A percentile compares a stretch with the other conserved stretches of the same genome.
Conservation (phyloP, 1,284 basidiomycete genomes). For the Cystobasidiaceae sp. region DNA sequence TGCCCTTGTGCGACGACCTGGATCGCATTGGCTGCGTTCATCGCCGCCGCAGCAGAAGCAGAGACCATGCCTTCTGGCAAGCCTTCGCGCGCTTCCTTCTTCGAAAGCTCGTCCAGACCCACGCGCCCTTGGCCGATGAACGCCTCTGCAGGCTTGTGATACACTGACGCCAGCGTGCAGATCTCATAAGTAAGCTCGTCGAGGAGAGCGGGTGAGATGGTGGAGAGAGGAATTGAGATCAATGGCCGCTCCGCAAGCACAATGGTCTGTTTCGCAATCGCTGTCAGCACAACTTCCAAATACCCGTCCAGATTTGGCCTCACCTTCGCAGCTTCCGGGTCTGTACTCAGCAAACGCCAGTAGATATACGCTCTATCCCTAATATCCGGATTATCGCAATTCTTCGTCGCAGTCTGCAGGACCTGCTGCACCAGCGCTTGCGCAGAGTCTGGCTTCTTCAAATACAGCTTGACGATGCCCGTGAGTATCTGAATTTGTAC, state of each 20-base stretch:
- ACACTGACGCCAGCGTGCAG: constrained; percentile 81
- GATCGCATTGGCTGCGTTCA: constrained; percentile 70
- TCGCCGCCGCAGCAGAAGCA: constrained; percentile 47
- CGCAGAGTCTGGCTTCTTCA: constrained; percentile 86
- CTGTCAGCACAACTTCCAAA: too few species aligned
- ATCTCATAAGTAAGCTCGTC: constrained; percentile 89
- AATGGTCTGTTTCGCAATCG: constrained; percentile 79
- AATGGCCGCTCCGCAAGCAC: constrained; percentile 86
- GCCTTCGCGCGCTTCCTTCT: constrained; percentile 11
- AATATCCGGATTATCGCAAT: constrained; percentile 96
- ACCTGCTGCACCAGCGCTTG: constrained; percentile 85
- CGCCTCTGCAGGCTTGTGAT: constrained; percentile 77
- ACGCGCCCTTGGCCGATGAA: constrained; percentile 48
- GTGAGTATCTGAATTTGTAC: constrained; percentile 94
- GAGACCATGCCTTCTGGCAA: constrained; percentile 9
- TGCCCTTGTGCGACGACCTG: constrained; percentile 84
- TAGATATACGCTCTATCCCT: constrained; percentile 94
- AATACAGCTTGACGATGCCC: constrained; percentile 92
- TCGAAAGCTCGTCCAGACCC: constrained; percentile 69
- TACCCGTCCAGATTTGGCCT: too few species aligned
- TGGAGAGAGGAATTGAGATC: constrained; percentile 84
- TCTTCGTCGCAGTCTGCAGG: constrained; percentile 88
- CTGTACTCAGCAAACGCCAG: constrained; percentile 87
- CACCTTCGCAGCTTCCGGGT: constrained; percentile 88
- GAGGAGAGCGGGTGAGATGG: constrained; percentile 80